Evolutionary conservation across 192 early-diverging fungal genomes (phyloP).

Genomic region (Chytriomyces confervae): DNA sequence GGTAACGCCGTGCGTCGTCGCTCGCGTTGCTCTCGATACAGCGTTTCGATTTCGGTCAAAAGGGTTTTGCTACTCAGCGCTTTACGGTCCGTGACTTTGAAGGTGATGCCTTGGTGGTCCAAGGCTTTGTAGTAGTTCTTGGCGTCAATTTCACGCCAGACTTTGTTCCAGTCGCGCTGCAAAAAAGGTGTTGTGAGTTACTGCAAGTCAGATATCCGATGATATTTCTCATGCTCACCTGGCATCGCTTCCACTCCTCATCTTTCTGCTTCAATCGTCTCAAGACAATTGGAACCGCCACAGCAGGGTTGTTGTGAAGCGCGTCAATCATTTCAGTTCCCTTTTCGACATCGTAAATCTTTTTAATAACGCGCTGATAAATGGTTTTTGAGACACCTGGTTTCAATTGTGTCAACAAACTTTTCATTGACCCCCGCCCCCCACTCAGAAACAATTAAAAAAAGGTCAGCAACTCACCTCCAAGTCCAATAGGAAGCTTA

Average conservation of each 20-base stretch:
- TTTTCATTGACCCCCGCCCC: not conserved
- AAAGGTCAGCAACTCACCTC: slow-evolving; percentile 54
- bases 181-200: not conserved
- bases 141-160: slow-evolving; percentile 93
- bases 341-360: slow-evolving; percentile 89
- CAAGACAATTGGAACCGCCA: slow-evolving; percentile 91
- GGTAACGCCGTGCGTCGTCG: slow-evolving; percentile 36
- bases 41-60: slow-evolving; percentile 82
- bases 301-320: slow-evolving; percentile 88
- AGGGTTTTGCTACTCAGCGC: slow-evolving; percentile 77
- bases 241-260: slow-evolving; percentile 92
- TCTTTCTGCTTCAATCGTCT: slow-evolving; percentile 97
- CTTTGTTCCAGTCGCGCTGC: slow-evolving; percentile 93
- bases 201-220: no score
- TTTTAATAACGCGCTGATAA: slow-evolving; percentile 91
- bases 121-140: slow-evolving; percentile 95
- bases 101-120: slow-evolving; percentile 92
- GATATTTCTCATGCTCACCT: no score
- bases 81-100: slow-evolving; percentile 88
- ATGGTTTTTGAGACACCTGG: slow-evolving; percentile 78
- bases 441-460: slow-evolving; percentile 8
- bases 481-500: slow-evolving; percentile 76
- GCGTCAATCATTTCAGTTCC: slow-evolving; percentile 90
- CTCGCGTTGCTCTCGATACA: slow-evolving; percentile 82
- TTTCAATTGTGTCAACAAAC: slow-evolving; percentile 10